Conservation (phyloP, 345 rosid genomes). For the Raphanus sativus region DNA sequence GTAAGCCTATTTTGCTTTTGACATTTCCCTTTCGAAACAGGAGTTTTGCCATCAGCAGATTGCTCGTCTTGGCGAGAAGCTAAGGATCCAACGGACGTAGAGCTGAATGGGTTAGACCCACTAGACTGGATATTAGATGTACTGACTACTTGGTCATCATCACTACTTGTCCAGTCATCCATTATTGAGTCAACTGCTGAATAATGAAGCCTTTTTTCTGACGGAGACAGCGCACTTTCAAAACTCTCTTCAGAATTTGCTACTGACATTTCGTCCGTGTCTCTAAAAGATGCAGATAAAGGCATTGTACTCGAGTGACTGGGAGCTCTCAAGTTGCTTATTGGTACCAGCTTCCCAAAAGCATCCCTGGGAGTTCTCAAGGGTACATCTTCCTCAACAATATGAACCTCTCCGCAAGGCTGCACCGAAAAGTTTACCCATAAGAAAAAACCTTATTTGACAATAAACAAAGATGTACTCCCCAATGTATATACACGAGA, state of each 20-base stretch:
- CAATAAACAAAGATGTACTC: not conserved
- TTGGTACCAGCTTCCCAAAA: slow-evolving; percentile 56
- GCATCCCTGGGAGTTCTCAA: slow-evolving; percentile 77
- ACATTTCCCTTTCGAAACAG: slow-evolving; percentile 37
- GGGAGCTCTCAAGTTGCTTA: slow-evolving; percentile 41
- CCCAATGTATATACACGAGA: not conserved
- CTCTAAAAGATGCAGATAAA: slow-evolving; percentile 44
- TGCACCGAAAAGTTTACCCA: slow-evolving; percentile 33
- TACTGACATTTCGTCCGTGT: slow-evolving; percentile 54
- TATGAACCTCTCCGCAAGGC: slow-evolving; percentile 89
- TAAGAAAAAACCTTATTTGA: slow-evolving; percentile 29
- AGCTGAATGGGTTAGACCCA: slow-evolving; percentile 36
- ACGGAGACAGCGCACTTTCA: slow-evolving; percentile 70
- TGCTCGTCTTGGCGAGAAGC: slow-evolving; percentile 27
- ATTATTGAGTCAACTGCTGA: slow-evolving; percentile 52
- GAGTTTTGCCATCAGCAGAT: slow-evolving; percentile 35
- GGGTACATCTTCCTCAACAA: slow-evolving; percentile 81
- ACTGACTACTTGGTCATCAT: slow-evolving; percentile 48
- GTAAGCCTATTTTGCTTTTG: slow-evolving; percentile 40
- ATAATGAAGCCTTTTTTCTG: slow-evolving; percentile 64
- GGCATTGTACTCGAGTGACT: slow-evolving; percentile 24
- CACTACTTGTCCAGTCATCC: slow-evolving; percentile 70
- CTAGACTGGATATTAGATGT: slow-evolving; percentile 41
- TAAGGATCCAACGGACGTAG: slow-evolving; percentile 30
- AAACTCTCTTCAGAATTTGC: slow-evolving; percentile 74